These are phyloP conservation scores for Penicillium sp. DNA, from an alignment of 2,329 filamentous ascomycete genomes.

Conservation along the genomic window DNA sequence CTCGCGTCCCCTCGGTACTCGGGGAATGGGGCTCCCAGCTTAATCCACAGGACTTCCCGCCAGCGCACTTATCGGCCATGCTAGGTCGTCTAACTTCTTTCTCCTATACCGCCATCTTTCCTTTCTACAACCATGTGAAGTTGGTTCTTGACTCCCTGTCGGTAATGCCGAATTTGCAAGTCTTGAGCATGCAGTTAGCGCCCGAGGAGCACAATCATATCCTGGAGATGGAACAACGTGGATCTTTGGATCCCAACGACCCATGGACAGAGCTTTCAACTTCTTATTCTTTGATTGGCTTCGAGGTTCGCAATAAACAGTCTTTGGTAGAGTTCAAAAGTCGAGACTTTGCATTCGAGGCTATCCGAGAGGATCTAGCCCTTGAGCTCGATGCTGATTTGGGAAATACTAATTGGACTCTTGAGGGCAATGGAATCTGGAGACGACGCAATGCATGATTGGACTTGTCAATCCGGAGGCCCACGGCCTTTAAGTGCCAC, in stretches of 20 bases:
- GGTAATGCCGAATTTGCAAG: constrained; percentile 52
- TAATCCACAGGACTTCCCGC: not conserved
- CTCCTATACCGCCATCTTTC: constrained; percentile 66
- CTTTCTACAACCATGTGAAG: constrained; percentile 61
- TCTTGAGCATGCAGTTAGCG: constrained; percentile 56
- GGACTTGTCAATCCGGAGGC: constrained; percentile 3
- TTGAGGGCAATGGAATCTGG: constrained; percentile 35
- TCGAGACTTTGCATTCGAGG: constrained; percentile 33
- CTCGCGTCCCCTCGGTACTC: constrained; percentile 62
- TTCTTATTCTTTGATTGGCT: constrained; percentile 48
- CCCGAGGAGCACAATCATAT: constrained; percentile 38
- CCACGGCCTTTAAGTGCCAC: constrained; percentile 4
- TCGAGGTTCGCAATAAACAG: constrained; percentile 18
- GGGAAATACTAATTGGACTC: constrained; percentile 26
- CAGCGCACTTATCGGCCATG: constrained; percentile 37
- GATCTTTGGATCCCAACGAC: constrained; percentile 43
- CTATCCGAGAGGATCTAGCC: constrained; percentile 30
- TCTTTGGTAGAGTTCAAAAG: constrained; percentile 28
- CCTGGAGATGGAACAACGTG: constrained; percentile 41
- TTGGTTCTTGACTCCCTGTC: constrained; percentile 45
- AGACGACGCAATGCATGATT: constrained; percentile 6
- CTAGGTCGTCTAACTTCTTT: constrained; percentile 48
- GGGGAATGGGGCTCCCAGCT: constrained; percentile 40
- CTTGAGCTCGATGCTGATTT: constrained; percentile 26
- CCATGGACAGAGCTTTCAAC: constrained; percentile 58